These are phyloP conservation scores for Leucosporidium creatinivorum DNA, from an alignment of 768 basidiomycete genomes.

Conservation along the genomic window DNA sequence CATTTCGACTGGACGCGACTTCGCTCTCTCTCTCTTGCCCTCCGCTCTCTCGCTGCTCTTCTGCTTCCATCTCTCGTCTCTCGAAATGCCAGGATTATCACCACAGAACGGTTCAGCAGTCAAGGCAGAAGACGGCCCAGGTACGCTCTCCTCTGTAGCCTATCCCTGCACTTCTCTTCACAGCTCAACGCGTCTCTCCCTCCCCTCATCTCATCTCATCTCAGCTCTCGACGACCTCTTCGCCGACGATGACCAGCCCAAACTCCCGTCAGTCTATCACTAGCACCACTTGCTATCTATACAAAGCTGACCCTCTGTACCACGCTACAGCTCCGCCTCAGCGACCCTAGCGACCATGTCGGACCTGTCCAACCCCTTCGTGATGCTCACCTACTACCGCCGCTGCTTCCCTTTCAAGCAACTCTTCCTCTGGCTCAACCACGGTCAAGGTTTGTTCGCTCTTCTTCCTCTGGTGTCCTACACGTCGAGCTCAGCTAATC, in stretches of 20 bases:
- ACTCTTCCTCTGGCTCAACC: conserved; percentile 90
- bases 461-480: background rate
- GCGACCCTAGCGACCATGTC: conserved; percentile 20
- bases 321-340: background rate
- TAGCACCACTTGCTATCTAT: no score
- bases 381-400: conserved; percentile 74
- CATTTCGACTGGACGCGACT: no score
- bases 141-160: no score
- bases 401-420: conserved; percentile 91
- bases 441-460: conserved; percentile 56
- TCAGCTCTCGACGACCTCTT: conserved; percentile 30
- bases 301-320: no score
- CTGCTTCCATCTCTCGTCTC: no score
- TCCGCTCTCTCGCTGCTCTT: no score
- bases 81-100: no score
- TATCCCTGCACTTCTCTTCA: no score
- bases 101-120: no score
- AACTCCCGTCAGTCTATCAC: background rate
- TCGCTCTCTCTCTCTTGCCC: no score
- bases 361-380: conserved; percentile 34
- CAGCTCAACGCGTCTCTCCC: background rate
- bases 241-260: conserved; percentile 12
- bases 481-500: background rate
- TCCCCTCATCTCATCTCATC: background rate
- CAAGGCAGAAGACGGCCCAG: no score